A percentile compares a stretch with the other conserved stretches of the same genome.
Conservation (phyloP, 371 early-diverging fungal species). For the Funneliformis caledonium region DNA sequence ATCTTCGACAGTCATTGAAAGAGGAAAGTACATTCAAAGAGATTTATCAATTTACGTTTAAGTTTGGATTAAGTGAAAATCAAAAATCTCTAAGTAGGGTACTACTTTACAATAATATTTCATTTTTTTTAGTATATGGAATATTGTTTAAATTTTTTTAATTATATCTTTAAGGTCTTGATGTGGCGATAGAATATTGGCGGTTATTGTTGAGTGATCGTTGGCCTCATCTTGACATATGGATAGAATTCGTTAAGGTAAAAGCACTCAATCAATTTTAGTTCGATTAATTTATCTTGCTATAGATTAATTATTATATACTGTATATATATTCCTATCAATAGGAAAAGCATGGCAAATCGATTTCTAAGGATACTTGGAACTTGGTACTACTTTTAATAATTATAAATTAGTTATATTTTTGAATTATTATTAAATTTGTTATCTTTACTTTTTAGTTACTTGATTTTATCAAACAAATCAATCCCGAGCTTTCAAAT, state of each 20-base stretch:
- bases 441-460: slow-evolving; percentile 55
- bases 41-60: slow-evolving; percentile 81
- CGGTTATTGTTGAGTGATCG: slow-evolving; percentile 62
- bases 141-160: neutral
- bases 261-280: slow-evolving; percentile 14
- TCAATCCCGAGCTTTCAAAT: slow-evolving; percentile 60
- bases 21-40: slow-evolving; percentile 65
- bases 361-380: slow-evolving; percentile 89
- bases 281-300: neutral
- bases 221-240: slow-evolving; percentile 68
- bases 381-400: slow-evolving; percentile 59
- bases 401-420: neutral
- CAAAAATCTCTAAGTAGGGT: slow-evolving; percentile 79
- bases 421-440: neutral
- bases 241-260: slow-evolving; percentile 74
- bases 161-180: slow-evolving; percentile 59
- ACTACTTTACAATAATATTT: neutral
- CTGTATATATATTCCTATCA: neutral
- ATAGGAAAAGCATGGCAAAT: slow-evolving; percentile 72
- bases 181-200: slow-evolving; percentile 81
- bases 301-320: neutral
- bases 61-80: slow-evolving; percentile 67
- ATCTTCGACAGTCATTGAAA: slow-evolving; percentile 57
- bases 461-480: slow-evolving; percentile 74
- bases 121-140: neutral